phyloP scores from a whole-genome alignment of 163 green algal species.

The Scenedesmus sp. region DNA sequence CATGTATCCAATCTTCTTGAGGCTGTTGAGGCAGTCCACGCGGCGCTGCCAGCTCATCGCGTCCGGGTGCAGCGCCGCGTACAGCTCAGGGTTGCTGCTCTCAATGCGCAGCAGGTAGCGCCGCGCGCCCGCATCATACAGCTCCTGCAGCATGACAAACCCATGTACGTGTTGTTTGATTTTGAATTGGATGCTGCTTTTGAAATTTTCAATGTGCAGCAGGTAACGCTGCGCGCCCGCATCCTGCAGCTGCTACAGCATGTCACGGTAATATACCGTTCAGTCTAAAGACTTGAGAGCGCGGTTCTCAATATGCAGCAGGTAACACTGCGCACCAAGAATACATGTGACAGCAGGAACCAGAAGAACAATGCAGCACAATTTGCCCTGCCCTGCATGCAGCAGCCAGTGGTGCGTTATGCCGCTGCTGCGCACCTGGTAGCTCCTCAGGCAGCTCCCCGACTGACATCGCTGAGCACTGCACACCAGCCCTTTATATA shows the following conservation, averaged over 20 bases:
- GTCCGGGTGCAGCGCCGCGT: conserved; percentile 68
- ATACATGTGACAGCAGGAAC: too few species aligned
- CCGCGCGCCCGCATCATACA: conserved; percentile 61
- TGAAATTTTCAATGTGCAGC: background rate
- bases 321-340: conserved; percentile 67
- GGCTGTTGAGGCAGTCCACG: conserved; percentile 62
- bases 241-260: conserved; percentile 37
- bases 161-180: too few species aligned
- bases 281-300: too few species aligned
- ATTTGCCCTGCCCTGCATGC: background rate
- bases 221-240: conserved; percentile 69
- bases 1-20: conserved; percentile 62
- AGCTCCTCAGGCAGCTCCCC: conserved; percentile 67
- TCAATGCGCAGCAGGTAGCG: conserved; percentile 82
- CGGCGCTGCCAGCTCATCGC: conserved; percentile 66
- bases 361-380: too few species aligned
- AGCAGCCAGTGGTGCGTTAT: too few species aligned
- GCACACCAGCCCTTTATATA: conserved; percentile 24
- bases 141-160: background rate
- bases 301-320: background rate
- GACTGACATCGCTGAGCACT: conserved; percentile 69
- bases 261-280: too few species aligned
- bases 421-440: conserved; percentile 25
- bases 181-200: too few species aligned
- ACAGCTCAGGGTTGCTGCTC: conserved; percentile 78